Percentiles rank a stretch among this genome's conserved stretches.
Conservation (phyloP, 257 asterid genomes). For the Capsicum chinense region DNA sequence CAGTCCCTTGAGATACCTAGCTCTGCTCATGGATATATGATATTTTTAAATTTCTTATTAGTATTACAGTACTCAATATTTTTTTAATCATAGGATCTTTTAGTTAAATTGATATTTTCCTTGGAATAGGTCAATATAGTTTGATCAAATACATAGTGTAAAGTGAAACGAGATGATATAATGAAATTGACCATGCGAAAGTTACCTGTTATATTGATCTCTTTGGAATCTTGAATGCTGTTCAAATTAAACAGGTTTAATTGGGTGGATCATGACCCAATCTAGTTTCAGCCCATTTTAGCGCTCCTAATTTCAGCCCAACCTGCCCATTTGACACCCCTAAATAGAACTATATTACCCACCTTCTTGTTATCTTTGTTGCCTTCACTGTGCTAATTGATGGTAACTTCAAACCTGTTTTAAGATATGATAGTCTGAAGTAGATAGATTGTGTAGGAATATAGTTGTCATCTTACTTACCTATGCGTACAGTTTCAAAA, state of each 20-base stretch:
- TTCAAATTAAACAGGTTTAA: not conserved
- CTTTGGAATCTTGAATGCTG: not conserved
- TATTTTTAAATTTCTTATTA: not conserved
- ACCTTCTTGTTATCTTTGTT: constrained; percentile 1
- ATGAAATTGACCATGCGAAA: not conserved
- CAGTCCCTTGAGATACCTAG: not conserved
- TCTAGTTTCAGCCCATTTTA: not conserved
- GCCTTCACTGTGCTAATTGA: not conserved
- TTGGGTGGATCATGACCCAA: not conserved
- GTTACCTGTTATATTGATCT: not conserved
- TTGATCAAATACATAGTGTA: not conserved
- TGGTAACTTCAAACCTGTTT: not conserved
- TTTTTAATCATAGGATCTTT: not conserved
- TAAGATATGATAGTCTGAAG: not conserved
- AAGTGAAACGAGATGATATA: not conserved
- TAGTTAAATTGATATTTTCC: not conserved
- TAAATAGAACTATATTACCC: constrained; percentile 5
- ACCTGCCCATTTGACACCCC: not conserved
- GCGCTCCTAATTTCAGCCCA: not conserved
- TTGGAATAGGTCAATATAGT: not conserved
- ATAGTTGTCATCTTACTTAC: too few species aligned
- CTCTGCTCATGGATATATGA: not conserved
- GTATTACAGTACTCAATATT: not conserved
- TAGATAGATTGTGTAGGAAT: too few species aligned
- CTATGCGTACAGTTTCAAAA: too few species aligned